Base-by-base conservation (phyloP, 352 stramenopile genomes). In the Globisporangium heterothallicum region DNA sequence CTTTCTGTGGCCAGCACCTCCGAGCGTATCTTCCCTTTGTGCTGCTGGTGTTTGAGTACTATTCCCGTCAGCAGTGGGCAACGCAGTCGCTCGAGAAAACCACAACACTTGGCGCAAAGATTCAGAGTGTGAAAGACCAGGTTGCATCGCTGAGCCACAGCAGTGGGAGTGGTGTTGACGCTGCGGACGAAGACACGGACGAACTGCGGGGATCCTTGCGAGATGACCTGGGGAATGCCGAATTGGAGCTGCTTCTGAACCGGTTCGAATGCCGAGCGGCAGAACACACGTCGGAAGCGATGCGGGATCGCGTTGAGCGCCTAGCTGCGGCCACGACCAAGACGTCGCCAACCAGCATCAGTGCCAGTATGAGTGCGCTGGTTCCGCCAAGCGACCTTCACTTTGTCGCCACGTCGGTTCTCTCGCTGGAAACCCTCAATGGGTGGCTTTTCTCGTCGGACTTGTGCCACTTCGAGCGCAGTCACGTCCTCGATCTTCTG, bases 201-300 rank as follows among this genome's bases (percentile, higher is more conserved):
- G 43, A 57, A 21, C 12, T 63, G 4, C 55, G 48, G 1, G 25
- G 10, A 10, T 40, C 59, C 2, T 16, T 64, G 0, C 13, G 25
- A 5, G n/a, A 49, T 7, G 44, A 59, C 22, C 19, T 59, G 1
- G 18, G 32, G 0, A 35, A 38, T 12, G 36, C 24, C 4, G 59
- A 75, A 19, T 34, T 72, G 0, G 29, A 41, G 21, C 40, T 65
- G 24, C 60, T 75, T 3, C 19, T 70, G 0, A 75, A 75, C 53
- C 57, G 63, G 9, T 75, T 69, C 42, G 66, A 75, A 32, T 68
- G 63, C n/a, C 59, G 66, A 0, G 48, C 48, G 4, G 63, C 66
- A 10, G 66, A 75, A 25, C 59, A 57, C 34, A 68, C 57, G 6
- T 62, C 54, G 0, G 63, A 72, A 13, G 46, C 27, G 0, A 22